Evolutionary conservation across 1,139 yeast genomes (phyloP).

Genomic region (Yamadazyma diospyri): DNA sequence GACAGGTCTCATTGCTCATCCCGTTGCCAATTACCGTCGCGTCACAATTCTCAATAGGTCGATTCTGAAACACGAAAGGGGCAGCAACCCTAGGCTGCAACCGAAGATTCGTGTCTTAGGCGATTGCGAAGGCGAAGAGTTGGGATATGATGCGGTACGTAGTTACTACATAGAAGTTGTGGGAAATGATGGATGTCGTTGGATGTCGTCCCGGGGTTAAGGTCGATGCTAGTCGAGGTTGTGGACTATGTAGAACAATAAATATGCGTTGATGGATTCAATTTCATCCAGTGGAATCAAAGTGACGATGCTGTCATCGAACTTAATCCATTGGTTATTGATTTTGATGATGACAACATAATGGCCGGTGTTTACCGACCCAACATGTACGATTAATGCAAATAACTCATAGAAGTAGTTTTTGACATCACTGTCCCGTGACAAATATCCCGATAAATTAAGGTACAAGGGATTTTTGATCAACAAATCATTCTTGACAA

Average conservation of each 20-base stretch:
- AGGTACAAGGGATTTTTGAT: slow-evolving; percentile 70
- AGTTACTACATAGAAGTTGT: too few relatives aligned
- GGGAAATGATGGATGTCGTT: too few relatives aligned
- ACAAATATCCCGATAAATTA: slow-evolving; percentile 61
- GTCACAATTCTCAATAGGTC: too few relatives aligned
- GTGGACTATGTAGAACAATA: slow-evolving; percentile 72
- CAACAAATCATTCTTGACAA: slow-evolving; percentile 73
- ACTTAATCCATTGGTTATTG: slow-evolving; percentile 80
- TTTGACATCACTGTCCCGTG: slow-evolving; percentile 17
- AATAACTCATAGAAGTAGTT: slow-evolving; percentile 60
- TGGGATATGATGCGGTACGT: too few relatives aligned
- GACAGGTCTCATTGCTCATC: too few relatives aligned
- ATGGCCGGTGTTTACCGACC: slow-evolving; percentile 93
- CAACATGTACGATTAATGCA: slow-evolving; percentile 85
- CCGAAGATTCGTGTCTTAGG: too few relatives aligned
- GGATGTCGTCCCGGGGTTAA: too few relatives aligned
- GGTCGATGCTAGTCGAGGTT: slow-evolving; percentile 3
- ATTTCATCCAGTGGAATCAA: slow-evolving; percentile 64
- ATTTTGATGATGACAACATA: slow-evolving; percentile 77
- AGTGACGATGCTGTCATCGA: slow-evolving; percentile 87
- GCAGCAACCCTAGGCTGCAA: too few relatives aligned
- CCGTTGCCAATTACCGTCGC: too few relatives aligned
- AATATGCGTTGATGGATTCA: slow-evolving; percentile 66
- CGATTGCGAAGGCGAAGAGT: too few relatives aligned
- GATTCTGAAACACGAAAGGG: too few relatives aligned